These are phyloP conservation scores for Podila horticola DNA, from an alignment of 192 early-diverging fungal genomes.

Conservation along the genomic window DNA sequence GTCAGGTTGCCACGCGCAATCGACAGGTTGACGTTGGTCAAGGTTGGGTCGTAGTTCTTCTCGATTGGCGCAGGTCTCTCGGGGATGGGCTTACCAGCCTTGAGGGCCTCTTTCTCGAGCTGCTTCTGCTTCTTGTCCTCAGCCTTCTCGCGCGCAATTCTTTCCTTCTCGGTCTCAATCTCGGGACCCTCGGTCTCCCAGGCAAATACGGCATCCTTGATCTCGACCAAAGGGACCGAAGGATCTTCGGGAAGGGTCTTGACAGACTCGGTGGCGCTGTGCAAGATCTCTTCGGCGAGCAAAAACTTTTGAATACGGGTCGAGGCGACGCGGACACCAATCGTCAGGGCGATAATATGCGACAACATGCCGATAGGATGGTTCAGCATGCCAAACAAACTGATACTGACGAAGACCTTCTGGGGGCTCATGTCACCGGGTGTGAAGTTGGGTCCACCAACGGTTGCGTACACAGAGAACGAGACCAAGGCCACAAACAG, in stretches of 20 bases:
- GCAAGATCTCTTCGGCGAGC: slow-evolving; percentile 11
- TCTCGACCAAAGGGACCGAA: neutral
- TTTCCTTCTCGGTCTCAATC: neutral
- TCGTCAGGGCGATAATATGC: slow-evolving; percentile 8
- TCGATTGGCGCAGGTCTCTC: neutral
- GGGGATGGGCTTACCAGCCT: slow-evolving; percentile 3
- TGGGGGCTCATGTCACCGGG: slow-evolving; percentile 35
- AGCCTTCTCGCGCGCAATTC: neutral
- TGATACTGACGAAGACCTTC: slow-evolving; percentile 29
- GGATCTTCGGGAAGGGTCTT: slow-evolving; percentile 1
- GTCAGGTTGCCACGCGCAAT: slow-evolving; percentile 62
- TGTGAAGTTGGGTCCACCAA: slow-evolving; percentile 26
- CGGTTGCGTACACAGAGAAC: slow-evolving; percentile 15
- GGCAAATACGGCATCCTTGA: slow-evolving; percentile 16
- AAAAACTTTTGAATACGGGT: slow-evolving; percentile 24
- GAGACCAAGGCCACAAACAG: slow-evolving; percentile 18
- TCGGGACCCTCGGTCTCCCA: slow-evolving; percentile 3
- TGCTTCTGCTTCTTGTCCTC: slow-evolving; percentile 2
- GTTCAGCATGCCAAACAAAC: slow-evolving; percentile 22
- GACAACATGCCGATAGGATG: slow-evolving; percentile 12
- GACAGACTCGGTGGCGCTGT: neutral
- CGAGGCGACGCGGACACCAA: slow-evolving; percentile 11
- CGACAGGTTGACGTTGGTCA: slow-evolving; percentile 42
- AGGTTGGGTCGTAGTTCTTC: slow-evolving; percentile 6
- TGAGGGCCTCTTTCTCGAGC: slow-evolving; percentile 3